Evolutionary conservation across 2,329 filamentous ascomycete species (phyloP).

Genomic region (Trichoderma oligosporum): DNA sequence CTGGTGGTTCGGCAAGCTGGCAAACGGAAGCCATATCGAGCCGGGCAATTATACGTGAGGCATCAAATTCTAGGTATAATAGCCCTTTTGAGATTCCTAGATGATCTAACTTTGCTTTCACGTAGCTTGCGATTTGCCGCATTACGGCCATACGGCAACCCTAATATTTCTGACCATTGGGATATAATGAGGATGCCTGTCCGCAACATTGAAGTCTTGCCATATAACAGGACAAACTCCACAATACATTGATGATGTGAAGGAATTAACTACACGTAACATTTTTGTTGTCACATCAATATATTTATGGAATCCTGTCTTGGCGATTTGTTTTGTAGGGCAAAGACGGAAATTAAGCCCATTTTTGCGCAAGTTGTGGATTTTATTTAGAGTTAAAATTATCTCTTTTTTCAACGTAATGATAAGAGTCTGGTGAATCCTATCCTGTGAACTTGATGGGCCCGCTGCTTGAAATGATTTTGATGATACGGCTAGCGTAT

Average conservation of each 20-base stretch:
- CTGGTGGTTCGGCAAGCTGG: slow-evolving; percentile 43
- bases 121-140: slow-evolving; percentile 41
- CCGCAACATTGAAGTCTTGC: slow-evolving; percentile 35
- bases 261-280: too few species aligned
- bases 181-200: slow-evolving; percentile 36
- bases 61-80: not conserved
- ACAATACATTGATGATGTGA: slow-evolving; percentile 14
- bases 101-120: slow-evolving; percentile 11
- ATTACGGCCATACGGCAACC: slow-evolving; percentile 41
- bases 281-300: too few species aligned
- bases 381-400: not conserved
- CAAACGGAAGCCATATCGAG: slow-evolving; percentile 39
- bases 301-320: too few species aligned
- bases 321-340: slow-evolving; percentile 8
- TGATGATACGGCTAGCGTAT: too few species aligned
- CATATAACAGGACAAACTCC: slow-evolving; percentile 30
- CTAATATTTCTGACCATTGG: slow-evolving; percentile 40
- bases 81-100: not conserved
- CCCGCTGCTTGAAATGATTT: too few species aligned
- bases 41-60: slow-evolving; percentile 41
- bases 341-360: not conserved
- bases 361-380: not conserved
- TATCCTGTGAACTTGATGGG: too few species aligned
- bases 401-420: not conserved
- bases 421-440: too few species aligned